Conservation (phyloP, 495 filamentous ascomycete genomes). For the Trichocladium uniseriatum region DNA sequence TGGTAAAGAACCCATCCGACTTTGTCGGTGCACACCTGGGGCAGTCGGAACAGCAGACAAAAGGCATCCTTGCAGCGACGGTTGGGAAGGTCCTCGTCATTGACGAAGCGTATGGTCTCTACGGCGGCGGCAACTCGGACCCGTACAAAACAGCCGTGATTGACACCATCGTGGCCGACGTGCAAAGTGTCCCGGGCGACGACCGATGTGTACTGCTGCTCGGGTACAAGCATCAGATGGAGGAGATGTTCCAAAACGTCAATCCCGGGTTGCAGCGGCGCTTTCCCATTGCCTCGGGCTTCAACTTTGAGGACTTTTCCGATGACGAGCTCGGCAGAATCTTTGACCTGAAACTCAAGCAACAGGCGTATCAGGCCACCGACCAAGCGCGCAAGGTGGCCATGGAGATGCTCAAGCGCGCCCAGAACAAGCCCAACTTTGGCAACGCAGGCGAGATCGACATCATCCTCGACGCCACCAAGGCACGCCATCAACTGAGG, state of each 20-base stretch:
- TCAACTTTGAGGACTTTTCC: slow-evolving; percentile 63
- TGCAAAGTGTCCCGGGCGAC: slow-evolving; percentile 67
- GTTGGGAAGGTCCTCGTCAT: slow-evolving; percentile 68
- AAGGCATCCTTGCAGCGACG: slow-evolving; percentile 55
- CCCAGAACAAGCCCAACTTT: slow-evolving; percentile 48
- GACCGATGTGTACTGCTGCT: slow-evolving; percentile 70
- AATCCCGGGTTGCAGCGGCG: slow-evolving; percentile 66
- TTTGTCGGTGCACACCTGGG: slow-evolving; percentile 59
- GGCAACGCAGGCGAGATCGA: slow-evolving; percentile 59
- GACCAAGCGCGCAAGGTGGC: slow-evolving; percentile 35
- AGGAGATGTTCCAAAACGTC: slow-evolving; percentile 67
- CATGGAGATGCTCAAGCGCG: slow-evolving; percentile 42
- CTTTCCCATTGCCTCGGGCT: slow-evolving; percentile 56
- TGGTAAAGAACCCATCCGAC: slow-evolving; percentile 64
- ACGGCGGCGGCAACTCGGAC: slow-evolving; percentile 35
- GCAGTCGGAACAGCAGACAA: slow-evolving; percentile 60
- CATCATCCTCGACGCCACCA: slow-evolving; percentile 52
- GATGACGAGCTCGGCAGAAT: slow-evolving; percentile 49
- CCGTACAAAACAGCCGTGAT: slow-evolving; percentile 55
- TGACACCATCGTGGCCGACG: slow-evolving; percentile 76
- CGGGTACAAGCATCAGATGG: slow-evolving; percentile 71
- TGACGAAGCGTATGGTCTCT: slow-evolving; percentile 62
- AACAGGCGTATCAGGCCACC: slow-evolving; percentile 37
- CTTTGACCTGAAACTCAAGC: slow-evolving; percentile 47
- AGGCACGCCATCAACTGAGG: slow-evolving; percentile 47